Evolutionary conservation across 169 alveolate species (phyloP).

Genomic region (Cryptosporidium parvum): DNA sequence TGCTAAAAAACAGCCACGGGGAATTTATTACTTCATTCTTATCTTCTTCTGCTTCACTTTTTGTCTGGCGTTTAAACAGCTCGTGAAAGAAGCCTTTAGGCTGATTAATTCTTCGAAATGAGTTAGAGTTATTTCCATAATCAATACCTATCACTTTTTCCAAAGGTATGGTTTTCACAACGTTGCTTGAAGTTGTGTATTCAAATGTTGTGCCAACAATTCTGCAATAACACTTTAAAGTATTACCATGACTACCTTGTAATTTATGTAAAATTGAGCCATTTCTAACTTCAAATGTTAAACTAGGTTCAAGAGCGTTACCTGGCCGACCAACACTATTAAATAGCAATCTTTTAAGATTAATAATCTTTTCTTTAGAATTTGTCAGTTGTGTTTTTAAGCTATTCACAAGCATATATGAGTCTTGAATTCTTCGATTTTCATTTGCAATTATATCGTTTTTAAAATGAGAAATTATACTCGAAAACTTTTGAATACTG

Average conservation of each 20-base stretch:
- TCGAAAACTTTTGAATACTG: slow-evolving; percentile 31
- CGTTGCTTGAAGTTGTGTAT: slow-evolving; percentile 60
- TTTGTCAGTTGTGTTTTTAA: slow-evolving; percentile 24
- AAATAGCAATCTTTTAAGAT: slow-evolving; percentile 23
- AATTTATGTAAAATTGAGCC: slow-evolving; percentile 68
- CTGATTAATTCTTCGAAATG: slow-evolving; percentile 52
- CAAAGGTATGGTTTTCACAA: slow-evolving; percentile 12
- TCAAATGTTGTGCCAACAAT: slow-evolving; percentile 35
- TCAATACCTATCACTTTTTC: slow-evolving; percentile 64
- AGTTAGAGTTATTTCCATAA: slow-evolving; percentile 60
- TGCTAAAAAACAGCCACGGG: slow-evolving; percentile 67
- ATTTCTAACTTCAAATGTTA: slow-evolving; percentile 52
- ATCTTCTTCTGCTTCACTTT: slow-evolving; percentile 6
- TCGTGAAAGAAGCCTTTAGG: slow-evolving; percentile 32
- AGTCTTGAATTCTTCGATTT: slow-evolving; percentile 57
- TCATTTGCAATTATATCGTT: slow-evolving; percentile 47
- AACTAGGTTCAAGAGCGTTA: slow-evolving; percentile 61
- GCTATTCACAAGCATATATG: slow-evolving; percentile 32
- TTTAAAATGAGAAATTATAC: slow-evolving; percentile 37
- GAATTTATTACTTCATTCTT: slow-evolving; percentile 1
- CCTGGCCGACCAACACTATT: slow-evolving; percentile 70
- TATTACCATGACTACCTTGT: slow-evolving; percentile 39
- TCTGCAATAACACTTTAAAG: slow-evolving; percentile 55
- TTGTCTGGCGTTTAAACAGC: slow-evolving; percentile 10
- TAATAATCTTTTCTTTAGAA: slow-evolving; percentile 40